These are phyloP conservation scores for Hypoxylon sp. DNA, from an alignment of 2,329 filamentous ascomycete genomes.

Conservation along the genomic window DNA sequence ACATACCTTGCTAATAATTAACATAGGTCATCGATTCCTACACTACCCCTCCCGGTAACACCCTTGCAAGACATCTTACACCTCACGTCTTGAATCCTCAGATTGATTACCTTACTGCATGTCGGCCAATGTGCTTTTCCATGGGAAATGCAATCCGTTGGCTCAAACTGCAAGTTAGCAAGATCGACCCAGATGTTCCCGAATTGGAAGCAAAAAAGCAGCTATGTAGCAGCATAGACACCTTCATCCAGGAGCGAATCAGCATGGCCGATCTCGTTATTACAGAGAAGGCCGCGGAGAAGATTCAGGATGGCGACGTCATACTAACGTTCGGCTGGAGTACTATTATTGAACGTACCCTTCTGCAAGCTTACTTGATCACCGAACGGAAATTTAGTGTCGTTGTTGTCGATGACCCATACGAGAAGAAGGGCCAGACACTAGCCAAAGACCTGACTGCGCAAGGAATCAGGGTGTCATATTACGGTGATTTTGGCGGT, in stretches of 20 bases:
- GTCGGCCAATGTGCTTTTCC: conserved; percentile 94
- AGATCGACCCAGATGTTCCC: conserved; percentile 87
- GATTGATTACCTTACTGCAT: conserved; percentile 94
- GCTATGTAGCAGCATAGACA: conserved; percentile 86
- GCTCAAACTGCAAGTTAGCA: conserved; percentile 92
- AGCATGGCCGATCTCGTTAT: conserved; percentile 90
- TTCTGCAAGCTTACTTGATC: conserved; percentile 78
- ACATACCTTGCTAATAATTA: conserved; percentile 32
- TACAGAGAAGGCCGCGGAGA: conserved; percentile 78
- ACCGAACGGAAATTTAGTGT: conserved; percentile 84
- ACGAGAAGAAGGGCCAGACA: conserved; percentile 65
- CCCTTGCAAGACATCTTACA: conserved; percentile 90
- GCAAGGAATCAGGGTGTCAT: conserved; percentile 82
- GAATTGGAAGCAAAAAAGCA: conserved; percentile 86
- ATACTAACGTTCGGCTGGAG: conserved; percentile 91
- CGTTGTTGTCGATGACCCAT: conserved; percentile 82
- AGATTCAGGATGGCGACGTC: conserved; percentile 84
- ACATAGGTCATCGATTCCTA: conserved; percentile 90
- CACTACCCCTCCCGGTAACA: conserved; percentile 85
- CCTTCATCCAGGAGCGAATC: conserved; percentile 91
- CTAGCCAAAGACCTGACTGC: conserved; percentile 78
- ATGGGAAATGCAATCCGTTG: conserved; percentile 98
- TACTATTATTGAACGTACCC: conserved; percentile 85
- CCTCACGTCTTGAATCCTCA: conserved; percentile 93
- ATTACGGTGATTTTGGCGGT: conserved; percentile 82